Evolutionary conservation across 2,329 filamentous ascomycete genomes (phyloP).

Genomic region (Meredithiella fracta): DNA sequence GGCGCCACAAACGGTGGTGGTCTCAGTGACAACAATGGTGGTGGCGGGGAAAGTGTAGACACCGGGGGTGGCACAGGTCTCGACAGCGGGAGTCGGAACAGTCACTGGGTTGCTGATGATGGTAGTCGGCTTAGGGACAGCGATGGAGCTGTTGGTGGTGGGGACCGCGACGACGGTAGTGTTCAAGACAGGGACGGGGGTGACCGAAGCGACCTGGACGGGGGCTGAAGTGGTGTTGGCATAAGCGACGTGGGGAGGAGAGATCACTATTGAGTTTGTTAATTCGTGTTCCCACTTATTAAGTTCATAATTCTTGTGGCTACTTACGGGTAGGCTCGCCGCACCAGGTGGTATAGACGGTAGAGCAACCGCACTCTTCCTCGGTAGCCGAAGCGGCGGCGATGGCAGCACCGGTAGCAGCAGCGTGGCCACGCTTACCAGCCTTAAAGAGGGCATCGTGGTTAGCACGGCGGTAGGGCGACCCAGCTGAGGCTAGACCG

Average conservation of each 20-base stretch:
- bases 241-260: constrained; percentile 13
- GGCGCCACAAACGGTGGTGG: constrained; percentile 49
- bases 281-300: background rate
- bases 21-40: constrained; percentile 49
- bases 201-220: background rate
- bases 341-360: constrained; percentile 55
- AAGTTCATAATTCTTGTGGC: background rate
- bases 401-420: constrained; percentile 26
- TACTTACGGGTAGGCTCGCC: constrained; percentile 48
- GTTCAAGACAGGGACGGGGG: background rate
- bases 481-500: constrained; percentile 36
- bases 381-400: constrained; percentile 21
- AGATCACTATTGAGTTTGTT: constrained; percentile 14
- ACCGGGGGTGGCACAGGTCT: constrained; percentile 47
- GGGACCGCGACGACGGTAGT: constrained; percentile 14
- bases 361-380: constrained; percentile 51
- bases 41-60: constrained; percentile 61
- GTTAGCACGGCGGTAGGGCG: constrained; percentile 18
- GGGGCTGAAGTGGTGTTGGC: constrained; percentile 8
- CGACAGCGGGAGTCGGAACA: constrained; percentile 35
- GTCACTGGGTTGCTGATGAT: constrained; percentile 26
- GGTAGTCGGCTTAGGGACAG: constrained; percentile 21
- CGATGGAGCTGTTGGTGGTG: constrained; percentile 22
- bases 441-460: constrained; percentile 42
- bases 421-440: constrained; percentile 33